Evolutionary conservation across 352 stramenopile genomes (phyloP).

Genomic region (Thalassiosira mediterranea): DNA sequence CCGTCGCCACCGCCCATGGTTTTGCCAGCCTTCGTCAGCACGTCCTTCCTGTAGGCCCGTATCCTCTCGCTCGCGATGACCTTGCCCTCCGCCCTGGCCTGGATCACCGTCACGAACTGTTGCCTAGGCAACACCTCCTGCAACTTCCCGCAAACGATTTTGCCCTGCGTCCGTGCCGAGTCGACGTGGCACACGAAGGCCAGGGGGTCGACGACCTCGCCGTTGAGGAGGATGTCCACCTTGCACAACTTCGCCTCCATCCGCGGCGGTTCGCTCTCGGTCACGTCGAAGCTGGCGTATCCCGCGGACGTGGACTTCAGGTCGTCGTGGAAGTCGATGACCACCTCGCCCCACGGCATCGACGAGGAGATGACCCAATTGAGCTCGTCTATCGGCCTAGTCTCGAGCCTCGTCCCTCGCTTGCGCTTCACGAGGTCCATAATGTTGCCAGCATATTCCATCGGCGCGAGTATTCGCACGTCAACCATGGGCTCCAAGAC

Average conservation of each 20-base stretch:
- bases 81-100: constrained; percentile 94
- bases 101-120: constrained; percentile 99
- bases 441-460: constrained; percentile 93
- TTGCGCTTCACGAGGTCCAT: constrained; percentile 92
- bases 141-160: constrained; percentile 92
- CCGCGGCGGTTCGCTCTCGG: constrained; percentile 87
- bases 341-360: constrained; percentile 97
- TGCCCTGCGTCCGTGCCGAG: constrained; percentile 85
- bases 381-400: constrained; percentile 94
- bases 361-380: constrained; percentile 92
- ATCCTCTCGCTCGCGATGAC: constrained; percentile 97
- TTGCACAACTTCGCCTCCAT: constrained; percentile 85
- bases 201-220: constrained; percentile 93
- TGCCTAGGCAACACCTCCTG: constrained; percentile 89
- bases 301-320: constrained; percentile 95
- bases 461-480: constrained; percentile 94
- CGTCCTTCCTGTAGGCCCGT: constrained; percentile 93
- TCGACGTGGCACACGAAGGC: constrained; percentile 95
- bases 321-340: constrained; percentile 97
- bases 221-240: constrained; percentile 93
- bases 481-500: constrained; percentile 94
- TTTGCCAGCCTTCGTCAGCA: constrained; percentile 94
- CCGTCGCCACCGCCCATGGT: constrained; percentile 89
- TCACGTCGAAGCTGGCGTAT: constrained; percentile 95
- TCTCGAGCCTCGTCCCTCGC: constrained; percentile 85